phyloP scores from a whole-genome alignment of 352 stramenopile genomes.

The Phytopythium delawarense region DNA sequence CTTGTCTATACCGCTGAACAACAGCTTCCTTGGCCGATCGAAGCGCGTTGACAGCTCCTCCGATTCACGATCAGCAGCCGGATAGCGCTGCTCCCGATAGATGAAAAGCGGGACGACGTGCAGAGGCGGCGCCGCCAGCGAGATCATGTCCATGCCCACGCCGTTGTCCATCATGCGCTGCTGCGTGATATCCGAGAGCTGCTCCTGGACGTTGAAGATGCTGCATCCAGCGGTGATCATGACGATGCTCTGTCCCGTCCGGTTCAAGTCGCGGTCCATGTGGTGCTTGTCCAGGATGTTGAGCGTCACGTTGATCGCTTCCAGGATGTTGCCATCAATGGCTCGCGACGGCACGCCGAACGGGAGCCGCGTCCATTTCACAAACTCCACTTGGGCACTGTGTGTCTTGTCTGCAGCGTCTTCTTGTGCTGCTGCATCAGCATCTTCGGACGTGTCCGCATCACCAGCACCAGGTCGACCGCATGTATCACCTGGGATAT shows the following conservation, averaged over 20 bases:
- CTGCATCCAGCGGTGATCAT: constrained; percentile 94
- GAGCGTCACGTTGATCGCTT: constrained; percentile 98
- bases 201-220: constrained; percentile 95
- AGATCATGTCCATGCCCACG: constrained; percentile 98
- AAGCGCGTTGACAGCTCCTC: neutral
- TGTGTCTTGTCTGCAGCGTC: neutral
- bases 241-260: constrained; percentile 95
- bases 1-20: neutral
- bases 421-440: neutral
- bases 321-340: constrained; percentile 95
- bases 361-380: constrained; percentile 59
- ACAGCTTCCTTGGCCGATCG: neutral
- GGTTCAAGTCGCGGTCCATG: constrained; percentile 95
- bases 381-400: constrained; percentile 10
- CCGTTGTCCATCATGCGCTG: constrained; percentile 99
- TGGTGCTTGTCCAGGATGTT: constrained; percentile 99
- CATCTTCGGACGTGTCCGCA: neutral
- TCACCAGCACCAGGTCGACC: neutral
- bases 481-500: neutral
- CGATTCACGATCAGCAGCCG: too few relatives aligned
- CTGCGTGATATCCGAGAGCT: constrained; percentile 94
- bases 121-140: constrained; percentile 91
- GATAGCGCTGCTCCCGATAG: constrained; percentile 20
- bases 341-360: constrained; percentile 87
- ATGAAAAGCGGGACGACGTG: constrained; percentile 98